Evolutionary conservation across 169 alveolate genomes (phyloP).

Genomic region (Theileria sp.): DNA sequence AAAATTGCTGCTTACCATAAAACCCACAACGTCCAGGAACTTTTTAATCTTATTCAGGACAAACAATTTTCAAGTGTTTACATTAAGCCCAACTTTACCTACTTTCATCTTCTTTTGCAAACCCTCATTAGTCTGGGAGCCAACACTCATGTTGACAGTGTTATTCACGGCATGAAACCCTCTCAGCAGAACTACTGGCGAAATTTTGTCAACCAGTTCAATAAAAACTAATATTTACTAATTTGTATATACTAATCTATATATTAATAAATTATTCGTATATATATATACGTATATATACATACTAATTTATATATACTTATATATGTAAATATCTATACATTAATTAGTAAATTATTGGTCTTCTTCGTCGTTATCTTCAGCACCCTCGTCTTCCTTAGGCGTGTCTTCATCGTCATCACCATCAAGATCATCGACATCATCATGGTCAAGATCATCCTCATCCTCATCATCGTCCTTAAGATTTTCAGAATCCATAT

Average conservation of each 20-base stretch:
- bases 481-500: neutral
- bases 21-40: conserved; percentile 56
- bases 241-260: neutral
- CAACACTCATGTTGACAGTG: conserved; percentile 37
- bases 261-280: too few species aligned
- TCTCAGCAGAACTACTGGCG: conserved; percentile 58
- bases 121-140: conserved; percentile 59
- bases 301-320: neutral
- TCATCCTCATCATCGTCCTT: neutral
- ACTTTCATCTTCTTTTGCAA: conserved; percentile 45
- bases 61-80: conserved; percentile 24
- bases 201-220: conserved; percentile 17
- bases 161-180: conserved; percentile 26
- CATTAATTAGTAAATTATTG: neutral
- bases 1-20: conserved; percentile 43
- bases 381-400: neutral
- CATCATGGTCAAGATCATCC: too few species aligned
- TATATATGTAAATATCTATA: neutral
- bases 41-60: conserved; percentile 37
- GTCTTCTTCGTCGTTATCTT: neutral
- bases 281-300: too few species aligned
- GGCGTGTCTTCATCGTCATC: neutral
- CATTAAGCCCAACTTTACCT: conserved; percentile 28
- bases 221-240: neutral
- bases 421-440: neutral